Percentiles rank a stretch among this genome's conserved stretches.
Conservation (phyloP, 306 rosid species). For the Cicer bijugum region DNA sequence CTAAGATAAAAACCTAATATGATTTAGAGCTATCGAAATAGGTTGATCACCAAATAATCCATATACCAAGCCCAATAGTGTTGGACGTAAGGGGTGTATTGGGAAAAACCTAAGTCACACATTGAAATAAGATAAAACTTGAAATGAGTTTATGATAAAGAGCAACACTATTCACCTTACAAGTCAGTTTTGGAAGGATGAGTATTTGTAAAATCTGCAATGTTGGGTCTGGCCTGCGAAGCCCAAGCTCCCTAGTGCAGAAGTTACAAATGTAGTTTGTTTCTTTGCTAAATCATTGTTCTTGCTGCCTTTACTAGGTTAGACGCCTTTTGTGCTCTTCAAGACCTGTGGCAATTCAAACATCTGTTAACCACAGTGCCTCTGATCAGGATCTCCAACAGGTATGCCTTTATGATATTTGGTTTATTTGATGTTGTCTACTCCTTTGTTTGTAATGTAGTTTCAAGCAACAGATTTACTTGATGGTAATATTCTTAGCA, state of each 20-base stretch:
- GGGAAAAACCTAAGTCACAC: no score
- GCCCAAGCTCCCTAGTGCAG: neutral
- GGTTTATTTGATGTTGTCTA: slow-evolving; percentile 30
- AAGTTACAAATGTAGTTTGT: slow-evolving; percentile 12
- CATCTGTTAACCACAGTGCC: slow-evolving; percentile 83
- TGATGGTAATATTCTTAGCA: slow-evolving; percentile 23
- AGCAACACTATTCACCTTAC: no score
- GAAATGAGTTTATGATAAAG: no score
- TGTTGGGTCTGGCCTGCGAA: no score
- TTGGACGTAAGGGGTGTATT: no score
- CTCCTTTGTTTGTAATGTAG: slow-evolving; percentile 34
- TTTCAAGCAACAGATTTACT: slow-evolving; percentile 31
- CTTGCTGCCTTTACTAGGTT: slow-evolving; percentile 62
- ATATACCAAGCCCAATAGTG: no score
- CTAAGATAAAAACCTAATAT: no score
- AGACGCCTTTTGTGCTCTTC: slow-evolving; percentile 94
- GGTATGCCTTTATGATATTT: slow-evolving; percentile 54
- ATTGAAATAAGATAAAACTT: no score
- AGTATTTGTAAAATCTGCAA: no score
- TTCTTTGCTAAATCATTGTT: slow-evolving; percentile 31
- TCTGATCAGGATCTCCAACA: slow-evolving; percentile 98
- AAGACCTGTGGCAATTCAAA: slow-evolving; percentile 95
- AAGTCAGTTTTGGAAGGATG: no score
- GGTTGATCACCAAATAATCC: no score
- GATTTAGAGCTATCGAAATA: no score